Evolutionary conservation across 2,329 filamentous ascomycete genomes (phyloP).

Genomic region (Cercospora sp.): DNA sequence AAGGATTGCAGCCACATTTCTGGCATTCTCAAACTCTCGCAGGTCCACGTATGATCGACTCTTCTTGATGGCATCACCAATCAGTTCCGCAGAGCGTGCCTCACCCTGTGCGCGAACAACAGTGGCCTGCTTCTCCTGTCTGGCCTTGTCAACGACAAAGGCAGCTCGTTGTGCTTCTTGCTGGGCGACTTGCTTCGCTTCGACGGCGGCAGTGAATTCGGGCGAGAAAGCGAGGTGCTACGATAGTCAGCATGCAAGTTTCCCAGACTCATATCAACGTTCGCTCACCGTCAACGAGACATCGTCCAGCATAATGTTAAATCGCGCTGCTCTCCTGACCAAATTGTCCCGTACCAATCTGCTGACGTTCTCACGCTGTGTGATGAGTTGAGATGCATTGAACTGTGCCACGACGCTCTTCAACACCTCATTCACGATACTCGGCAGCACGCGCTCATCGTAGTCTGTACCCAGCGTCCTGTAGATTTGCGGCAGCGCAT

Average conservation of each 20-base stretch:
- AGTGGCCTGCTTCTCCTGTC: constrained; percentile 99
- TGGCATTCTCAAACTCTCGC: constrained; percentile 96
- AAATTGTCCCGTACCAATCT: constrained; percentile 90
- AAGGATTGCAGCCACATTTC: constrained; percentile 80
- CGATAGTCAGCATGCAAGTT: constrained; percentile 13
- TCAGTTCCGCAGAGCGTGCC: constrained; percentile 93
- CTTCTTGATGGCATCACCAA: constrained; percentile 99
- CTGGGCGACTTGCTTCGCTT: constrained; percentile 69
- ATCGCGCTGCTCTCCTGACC: constrained; percentile 83
- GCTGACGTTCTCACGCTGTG: constrained; percentile 95
- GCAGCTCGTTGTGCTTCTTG: constrained; percentile 97
- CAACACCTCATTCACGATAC: constrained; percentile 98
- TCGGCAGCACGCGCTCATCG: constrained; percentile 95
- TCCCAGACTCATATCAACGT: background rate
- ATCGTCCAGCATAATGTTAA: constrained; percentile 97
- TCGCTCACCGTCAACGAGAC: constrained; percentile 74
- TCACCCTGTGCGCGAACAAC: constrained; percentile 99
- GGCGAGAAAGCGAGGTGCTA: constrained; percentile 69
- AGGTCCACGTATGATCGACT: constrained; percentile 94
- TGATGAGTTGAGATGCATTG: constrained; percentile 97
- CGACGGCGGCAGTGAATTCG: constrained; percentile 68
- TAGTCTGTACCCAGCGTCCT: constrained; percentile 93
- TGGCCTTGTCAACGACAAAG: constrained; percentile 97
- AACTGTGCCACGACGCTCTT: constrained; percentile 99
- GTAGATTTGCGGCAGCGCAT: constrained; percentile 94